Conservation (phyloP, 2,329 filamentous ascomycete species). For the Periglandula ipomoeae region DNA sequence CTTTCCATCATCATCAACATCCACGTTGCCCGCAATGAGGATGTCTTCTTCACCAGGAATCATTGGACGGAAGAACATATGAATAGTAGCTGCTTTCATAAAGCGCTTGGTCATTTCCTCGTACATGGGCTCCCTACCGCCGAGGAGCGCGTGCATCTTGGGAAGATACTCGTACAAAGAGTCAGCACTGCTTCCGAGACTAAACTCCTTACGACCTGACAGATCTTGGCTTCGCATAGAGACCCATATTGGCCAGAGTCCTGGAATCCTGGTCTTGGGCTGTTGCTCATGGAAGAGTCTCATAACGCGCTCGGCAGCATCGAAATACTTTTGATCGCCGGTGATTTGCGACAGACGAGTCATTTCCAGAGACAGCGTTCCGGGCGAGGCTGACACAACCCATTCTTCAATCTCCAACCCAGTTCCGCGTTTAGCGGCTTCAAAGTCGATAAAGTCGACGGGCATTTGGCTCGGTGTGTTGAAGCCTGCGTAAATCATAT, state of each 20-base stretch:
- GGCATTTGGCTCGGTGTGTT: conserved; percentile 63
- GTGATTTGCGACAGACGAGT: conserved; percentile 66
- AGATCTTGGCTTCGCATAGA: conserved; percentile 45
- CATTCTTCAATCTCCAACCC: conserved; percentile 23
- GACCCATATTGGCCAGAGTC: conserved; percentile 61
- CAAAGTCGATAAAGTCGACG: conserved; percentile 36
- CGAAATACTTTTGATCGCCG: conserved; percentile 63
- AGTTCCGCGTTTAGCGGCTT: conserved; percentile 25
- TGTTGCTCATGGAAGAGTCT: conserved; percentile 57
- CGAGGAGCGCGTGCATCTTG: conserved; percentile 68
- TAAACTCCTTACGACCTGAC: conserved; percentile 18
- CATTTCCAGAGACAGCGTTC: conserved; percentile 64
- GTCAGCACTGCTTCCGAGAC: conserved; percentile 31
- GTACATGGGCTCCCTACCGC: conserved; percentile 46
- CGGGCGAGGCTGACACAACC: conserved; percentile 39
- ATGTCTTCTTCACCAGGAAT: conserved; percentile 42
- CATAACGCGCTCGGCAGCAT: conserved; percentile 60
- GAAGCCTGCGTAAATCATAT: conserved; percentile 56
- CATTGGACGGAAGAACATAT: conserved; percentile 56
- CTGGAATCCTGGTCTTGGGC: conserved; percentile 56
- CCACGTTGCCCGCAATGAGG: conserved; percentile 38
- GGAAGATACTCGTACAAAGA: conserved; percentile 75
- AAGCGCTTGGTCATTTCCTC: conserved; percentile 45
- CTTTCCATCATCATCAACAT: conserved; percentile 14
- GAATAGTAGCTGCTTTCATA: conserved; percentile 43